phyloP scores from a whole-genome alignment of 441 rosid genomes.

The Flueggea neowawraea region DNA sequence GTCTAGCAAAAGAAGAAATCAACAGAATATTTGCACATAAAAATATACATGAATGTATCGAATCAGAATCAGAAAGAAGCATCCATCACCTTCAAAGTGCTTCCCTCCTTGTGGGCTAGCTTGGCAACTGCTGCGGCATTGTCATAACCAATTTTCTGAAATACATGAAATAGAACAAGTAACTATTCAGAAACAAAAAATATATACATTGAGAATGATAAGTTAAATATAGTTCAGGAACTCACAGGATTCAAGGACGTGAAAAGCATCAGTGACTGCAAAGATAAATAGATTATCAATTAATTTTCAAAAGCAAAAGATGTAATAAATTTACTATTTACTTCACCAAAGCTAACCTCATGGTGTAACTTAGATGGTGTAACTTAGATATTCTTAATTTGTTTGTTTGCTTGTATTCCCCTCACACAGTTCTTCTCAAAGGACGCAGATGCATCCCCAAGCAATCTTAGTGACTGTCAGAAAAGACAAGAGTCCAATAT shows the following conservation, averaged over 20 bases:
- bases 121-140: conserved; percentile 98
- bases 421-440: conserved; percentile 90
- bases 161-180: background rate
- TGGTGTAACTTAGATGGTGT: conserved; percentile 79
- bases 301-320: too few relatives aligned
- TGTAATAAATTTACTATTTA: too few relatives aligned
- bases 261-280: conserved; percentile 97
- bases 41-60: too few relatives aligned
- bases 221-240: conserved; percentile 4
- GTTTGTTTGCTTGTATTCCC: conserved; percentile 89
- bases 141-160: conserved; percentile 96
- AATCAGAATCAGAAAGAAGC: too few relatives aligned
- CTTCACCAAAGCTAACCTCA: conserved; percentile 49
- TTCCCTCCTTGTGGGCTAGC: conserved; percentile 94
- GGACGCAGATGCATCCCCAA: conserved; percentile 92
- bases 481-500: conserved; percentile 5
- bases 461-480: conserved; percentile 68
- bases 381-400: conserved; percentile 83
- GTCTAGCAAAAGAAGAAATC: too few relatives aligned
- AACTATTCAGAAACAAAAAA: conserved; percentile 2
- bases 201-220: background rate
- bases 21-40: too few relatives aligned
- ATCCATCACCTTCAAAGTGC: conserved; percentile 66
- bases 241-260: conserved; percentile 97
- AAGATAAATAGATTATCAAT: conserved; percentile 5